Base-by-base conservation (phyloP, 225 moss, liverwort and hornwort species). In the Pseudoscleropodium purum region DNA sequence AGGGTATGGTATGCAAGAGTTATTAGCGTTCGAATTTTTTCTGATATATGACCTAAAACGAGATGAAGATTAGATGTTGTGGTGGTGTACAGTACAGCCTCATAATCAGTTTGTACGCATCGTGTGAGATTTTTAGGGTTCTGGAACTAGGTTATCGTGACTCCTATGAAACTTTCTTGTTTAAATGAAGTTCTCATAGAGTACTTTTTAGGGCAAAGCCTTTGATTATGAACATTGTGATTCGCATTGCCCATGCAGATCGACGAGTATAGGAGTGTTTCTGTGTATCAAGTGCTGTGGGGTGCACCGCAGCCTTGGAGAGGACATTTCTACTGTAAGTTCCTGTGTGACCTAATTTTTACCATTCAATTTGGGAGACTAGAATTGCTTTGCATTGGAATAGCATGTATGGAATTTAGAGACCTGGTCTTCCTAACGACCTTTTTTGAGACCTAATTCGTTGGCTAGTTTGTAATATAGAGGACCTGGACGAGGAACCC, bases 261-360 rank as follows among this genome's bases (percentile, higher is more conserved):
- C 96, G 61, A 94, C 95, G 80, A 98, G 79, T 86, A 94, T 96
- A 84, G 95, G 98, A 64, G 98, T 98, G 51, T 97, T 98, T 87
- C 73, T 97, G 84, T 98, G 97, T 89, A 87, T 95, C 90, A 96
- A 97, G 88, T 98, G 98, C 87, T 97, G 89, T 76, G 93, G 94
- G 74, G 98, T 96, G 83, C 98, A 98, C 90, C 96, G 98, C 72
- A 92, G 95, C 90, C 96, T 98, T 86, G 95, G 95, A 84, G 94
- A 92, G 13, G 87, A 93, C 67, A 92, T 92, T 65, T 95, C 89
- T 49, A 88, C 83, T 52, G 94, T 92, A 75, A 87, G 92, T 88
- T 75, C 49, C 47, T 30, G 26, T 29, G 49, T 72, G 72, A 69
- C 49, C 61, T 81, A 72, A 88, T 47, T 81, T 81, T 47, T 70